A percentile compares a stretch with the other conserved stretches of the same genome.
phyloP scores from a whole-genome alignment of 2,329 filamentous ascomycete genomes.

The Fusarium tanahbumbuense region DNA sequence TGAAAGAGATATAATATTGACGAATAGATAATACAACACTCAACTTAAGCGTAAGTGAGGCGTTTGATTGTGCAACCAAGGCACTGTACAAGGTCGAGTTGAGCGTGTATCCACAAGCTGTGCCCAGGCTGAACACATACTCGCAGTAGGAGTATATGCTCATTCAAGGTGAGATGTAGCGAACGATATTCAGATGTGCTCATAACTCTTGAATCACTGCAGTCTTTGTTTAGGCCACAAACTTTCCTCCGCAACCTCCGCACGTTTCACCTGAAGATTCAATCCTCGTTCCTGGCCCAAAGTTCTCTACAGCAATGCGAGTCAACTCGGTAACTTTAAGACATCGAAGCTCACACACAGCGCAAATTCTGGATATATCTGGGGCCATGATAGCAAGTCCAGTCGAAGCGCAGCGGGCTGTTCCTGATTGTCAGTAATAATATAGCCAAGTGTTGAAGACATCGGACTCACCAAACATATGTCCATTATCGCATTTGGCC shows the following conservation, averaged over 20 bases:
- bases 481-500: slow-evolving; percentile 55
- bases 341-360: slow-evolving; percentile 65
- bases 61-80: background rate
- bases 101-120: background rate
- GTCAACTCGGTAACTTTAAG: slow-evolving; percentile 58
- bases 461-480: slow-evolving; percentile 54
- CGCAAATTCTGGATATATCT: slow-evolving; percentile 65
- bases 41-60: background rate
- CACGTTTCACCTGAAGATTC: slow-evolving; percentile 52
- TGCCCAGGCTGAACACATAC: background rate
- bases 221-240: slow-evolving; percentile 49
- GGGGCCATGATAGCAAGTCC: slow-evolving; percentile 66
- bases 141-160: background rate
- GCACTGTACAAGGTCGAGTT: background rate
- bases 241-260: slow-evolving; percentile 58
- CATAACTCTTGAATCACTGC: background rate
- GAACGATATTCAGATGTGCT: background rate
- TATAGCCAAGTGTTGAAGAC: background rate
- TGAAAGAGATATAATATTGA: background rate
- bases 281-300: slow-evolving; percentile 46
- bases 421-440: background rate
- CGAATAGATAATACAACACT: background rate
- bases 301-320: slow-evolving; percentile 48
- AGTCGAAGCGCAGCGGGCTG: slow-evolving; percentile 65
- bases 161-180: background rate